A percentile compares a stretch with the other conserved stretches of the same genome.
These are phyloP conservation scores for Colletotrichum brevisporum DNA, from an alignment of 2,329 filamentous ascomycete genomes.

Conservation along the genomic window DNA sequence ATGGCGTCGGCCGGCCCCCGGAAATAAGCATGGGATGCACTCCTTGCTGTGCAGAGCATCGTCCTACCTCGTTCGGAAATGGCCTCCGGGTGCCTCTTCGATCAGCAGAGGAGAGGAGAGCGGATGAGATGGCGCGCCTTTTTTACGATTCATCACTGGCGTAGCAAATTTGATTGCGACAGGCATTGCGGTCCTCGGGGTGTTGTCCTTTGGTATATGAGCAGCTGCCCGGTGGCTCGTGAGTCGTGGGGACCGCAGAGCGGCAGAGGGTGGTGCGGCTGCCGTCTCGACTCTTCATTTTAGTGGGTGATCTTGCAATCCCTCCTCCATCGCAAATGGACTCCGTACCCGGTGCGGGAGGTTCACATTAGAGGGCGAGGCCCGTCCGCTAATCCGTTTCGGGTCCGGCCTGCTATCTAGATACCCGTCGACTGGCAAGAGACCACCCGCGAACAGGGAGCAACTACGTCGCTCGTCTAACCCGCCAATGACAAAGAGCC, in stretches of 20 bases:
- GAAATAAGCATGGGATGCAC: slow-evolving; percentile 16
- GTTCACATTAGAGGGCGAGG: slow-evolving; percentile 20
- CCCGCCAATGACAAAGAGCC: slow-evolving; percentile 19
- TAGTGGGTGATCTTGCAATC: neutral
- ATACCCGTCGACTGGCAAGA: slow-evolving; percentile 16
- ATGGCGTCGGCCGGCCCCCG: slow-evolving; percentile 18
- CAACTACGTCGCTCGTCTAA: slow-evolving; percentile 8
- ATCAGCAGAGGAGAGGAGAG: no score
- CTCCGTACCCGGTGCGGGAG: slow-evolving; percentile 30
- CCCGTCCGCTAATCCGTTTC: slow-evolving; percentile 33
- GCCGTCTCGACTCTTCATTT: no score
- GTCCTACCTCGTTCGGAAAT: neutral
- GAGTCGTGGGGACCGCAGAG: no score
- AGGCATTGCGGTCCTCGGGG: slow-evolving; percentile 4
- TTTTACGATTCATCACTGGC: neutral
- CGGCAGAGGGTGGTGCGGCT: no score
- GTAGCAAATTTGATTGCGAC: slow-evolving; percentile 6
- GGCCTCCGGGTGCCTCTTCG: neutral
- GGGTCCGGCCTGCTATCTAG: slow-evolving; percentile 32
- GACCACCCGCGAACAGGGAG: slow-evolving; percentile 2
- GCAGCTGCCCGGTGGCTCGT: neutral
- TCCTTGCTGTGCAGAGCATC: slow-evolving; percentile 8
- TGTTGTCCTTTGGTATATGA: neutral
- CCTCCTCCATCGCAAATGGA: slow-evolving; percentile 1
- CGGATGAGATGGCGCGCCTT: neutral